Conservation (phyloP, 176 grass and related monocot species). For the Stipa capillata region DNA sequence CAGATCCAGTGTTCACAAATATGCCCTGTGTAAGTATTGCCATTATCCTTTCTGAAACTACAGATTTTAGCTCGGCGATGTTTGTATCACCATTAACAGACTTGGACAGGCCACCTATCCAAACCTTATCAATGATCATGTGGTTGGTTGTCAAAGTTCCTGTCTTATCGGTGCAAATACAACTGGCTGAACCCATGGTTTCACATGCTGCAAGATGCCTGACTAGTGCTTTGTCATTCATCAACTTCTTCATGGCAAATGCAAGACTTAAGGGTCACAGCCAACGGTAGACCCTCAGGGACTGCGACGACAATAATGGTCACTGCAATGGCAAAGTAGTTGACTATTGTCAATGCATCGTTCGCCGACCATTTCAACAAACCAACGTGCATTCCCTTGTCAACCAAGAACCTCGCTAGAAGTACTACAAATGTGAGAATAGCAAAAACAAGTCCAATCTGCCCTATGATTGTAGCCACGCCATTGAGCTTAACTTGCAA, state of each 20-base stretch:
- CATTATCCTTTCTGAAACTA: constrained; percentile 41
- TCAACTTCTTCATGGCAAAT: constrained; percentile 97
- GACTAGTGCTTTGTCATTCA: constrained; percentile 78
- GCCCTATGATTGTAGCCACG: constrained; percentile 68
- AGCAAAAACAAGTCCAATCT: constrained; percentile 78
- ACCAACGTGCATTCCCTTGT: constrained; percentile 41
- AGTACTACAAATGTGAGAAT: constrained; percentile 71
- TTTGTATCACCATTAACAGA: constrained; percentile 25
- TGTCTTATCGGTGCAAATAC: constrained; percentile 95
- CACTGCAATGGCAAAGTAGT: constrained; percentile 82
- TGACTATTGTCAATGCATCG: constrained; percentile 72
- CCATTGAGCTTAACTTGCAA: constrained; percentile 92
- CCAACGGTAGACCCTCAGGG: constrained; percentile 84
- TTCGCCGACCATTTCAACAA: constrained; percentile 53
- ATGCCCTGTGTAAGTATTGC: constrained; percentile 63
- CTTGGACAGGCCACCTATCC: constrained; percentile 51
- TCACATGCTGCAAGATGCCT: constrained; percentile 88
- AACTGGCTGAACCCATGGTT: constrained; percentile 88
- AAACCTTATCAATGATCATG: constrained; percentile 82
- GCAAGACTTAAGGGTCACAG: constrained; percentile 89
- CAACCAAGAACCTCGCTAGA: constrained; percentile 50
- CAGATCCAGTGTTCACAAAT: constrained; percentile 78
- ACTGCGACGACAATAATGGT: constrained; percentile 92
- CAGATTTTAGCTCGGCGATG: constrained; percentile 31
- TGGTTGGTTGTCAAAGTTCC: constrained; percentile 94